Conservation (phyloP, 2,329 filamentous ascomycete genomes). For the Penicillium hordei region DNA sequence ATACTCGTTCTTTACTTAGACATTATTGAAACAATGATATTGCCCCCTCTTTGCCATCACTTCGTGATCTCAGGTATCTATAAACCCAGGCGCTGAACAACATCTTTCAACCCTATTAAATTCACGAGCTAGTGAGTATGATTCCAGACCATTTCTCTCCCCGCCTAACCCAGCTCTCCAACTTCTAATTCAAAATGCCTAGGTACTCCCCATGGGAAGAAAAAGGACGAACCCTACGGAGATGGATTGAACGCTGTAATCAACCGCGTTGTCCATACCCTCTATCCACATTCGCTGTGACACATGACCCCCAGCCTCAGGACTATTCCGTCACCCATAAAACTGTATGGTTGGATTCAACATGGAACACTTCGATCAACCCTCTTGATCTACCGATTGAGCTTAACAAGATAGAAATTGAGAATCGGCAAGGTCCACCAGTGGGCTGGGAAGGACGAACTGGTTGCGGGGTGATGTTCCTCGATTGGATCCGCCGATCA, state of each 20-base stretch:
- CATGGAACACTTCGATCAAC: not conserved
- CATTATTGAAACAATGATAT: not conserved
- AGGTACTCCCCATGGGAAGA: not conserved
- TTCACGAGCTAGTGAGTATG: not conserved
- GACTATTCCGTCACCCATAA: not conserved
- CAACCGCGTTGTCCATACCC: not conserved
- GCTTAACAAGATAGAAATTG: not conserved
- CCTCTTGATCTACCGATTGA: not conserved
- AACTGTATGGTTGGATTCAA: not conserved
- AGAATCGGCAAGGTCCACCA: not conserved
- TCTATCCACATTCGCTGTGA: not conserved
- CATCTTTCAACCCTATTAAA: too few relatives aligned
- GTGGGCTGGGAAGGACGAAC: constrained; percentile 5
- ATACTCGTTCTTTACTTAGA: not conserved
- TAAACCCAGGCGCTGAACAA: not conserved
- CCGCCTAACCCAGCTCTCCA: not conserved
- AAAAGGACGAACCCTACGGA: not conserved
- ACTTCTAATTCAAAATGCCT: not conserved
- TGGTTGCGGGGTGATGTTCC: constrained; percentile 2
- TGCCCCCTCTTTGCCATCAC: too few relatives aligned
- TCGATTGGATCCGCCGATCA: constrained; percentile 4
- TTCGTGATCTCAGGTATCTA: not conserved
- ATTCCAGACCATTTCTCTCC: too few relatives aligned
- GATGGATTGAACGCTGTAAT: not conserved
- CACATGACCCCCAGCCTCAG: not conserved